Evolutionary conservation across 2,329 filamentous ascomycete species (phyloP), one percentile per base, ranked within the genome.

Genomic region (Colletotrichum sidae): DNA sequence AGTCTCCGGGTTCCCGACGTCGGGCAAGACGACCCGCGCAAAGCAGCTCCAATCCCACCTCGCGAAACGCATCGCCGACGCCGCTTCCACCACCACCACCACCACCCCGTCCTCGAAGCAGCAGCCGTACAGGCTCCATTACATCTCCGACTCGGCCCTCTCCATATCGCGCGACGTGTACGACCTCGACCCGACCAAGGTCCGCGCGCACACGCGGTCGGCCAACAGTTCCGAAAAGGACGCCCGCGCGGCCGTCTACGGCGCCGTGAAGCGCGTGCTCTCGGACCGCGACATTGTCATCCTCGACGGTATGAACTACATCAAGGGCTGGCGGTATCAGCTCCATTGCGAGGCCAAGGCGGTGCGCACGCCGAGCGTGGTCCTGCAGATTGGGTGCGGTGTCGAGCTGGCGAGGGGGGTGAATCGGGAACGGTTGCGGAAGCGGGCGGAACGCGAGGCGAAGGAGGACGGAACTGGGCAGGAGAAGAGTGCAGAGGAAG

Each of bases 301-400:
- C 51, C 86, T 93, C 13, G 92, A 96, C 75, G 89, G 90, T 1
- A 80, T 92, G 66, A 96, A 96, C 78, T 96, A 96, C 78, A 96
- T 96, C 80, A 96, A 96, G 77, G 93, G 92, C 42, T 96, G 92
- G 87, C 85, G 93, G 53, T 96, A 96, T 76, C 92, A 96, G 81
- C 82, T 96, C 25, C 91, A 90, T 76, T 95, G 92, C 80, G 92
- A 96, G 78, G 88, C 92, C 42, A 96, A 96, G 78, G 92, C 92
- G 52, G 80, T 92, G 58, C 82, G 89, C 68, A 96, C 92, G 4
- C 87, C 91, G 3, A 91, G 87, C 77, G 94, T 91, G 72, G 88
- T 96, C 61, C 81, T 96, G 68, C 88, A 90, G 76, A 81, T 90
- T 49, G 88, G 88, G 0, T 87, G 85, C 68, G 73, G 80, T 9